phyloP scores from a whole-genome alignment of 2,329 filamentous ascomycete genomes.

The Paracoccidioides lutzii region DNA sequence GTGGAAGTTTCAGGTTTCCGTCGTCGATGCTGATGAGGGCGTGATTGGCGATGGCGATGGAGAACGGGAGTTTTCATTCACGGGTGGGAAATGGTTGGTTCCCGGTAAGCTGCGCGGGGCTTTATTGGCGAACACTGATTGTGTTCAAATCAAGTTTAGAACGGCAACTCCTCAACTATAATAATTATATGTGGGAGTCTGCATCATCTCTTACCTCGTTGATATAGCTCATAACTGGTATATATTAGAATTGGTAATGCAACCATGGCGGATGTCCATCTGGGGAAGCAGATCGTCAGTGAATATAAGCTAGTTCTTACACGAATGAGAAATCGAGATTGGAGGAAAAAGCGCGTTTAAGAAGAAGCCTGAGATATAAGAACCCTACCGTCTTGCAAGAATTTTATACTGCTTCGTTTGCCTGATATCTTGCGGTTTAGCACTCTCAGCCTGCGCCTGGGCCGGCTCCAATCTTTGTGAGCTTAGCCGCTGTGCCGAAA shows the following conservation, averaged over 20 bases:
- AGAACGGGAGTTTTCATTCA: not conserved
- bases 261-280: slow-evolving; percentile 18
- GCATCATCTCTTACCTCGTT: slow-evolving; percentile 13
- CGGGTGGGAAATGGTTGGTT: not conserved
- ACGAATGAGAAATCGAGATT: not conserved
- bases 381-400: slow-evolving; percentile 24
- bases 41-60: not conserved
- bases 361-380: not conserved
- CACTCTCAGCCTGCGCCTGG: not conserved
- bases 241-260: slow-evolving; percentile 17
- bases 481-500: not conserved
- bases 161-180: not conserved
- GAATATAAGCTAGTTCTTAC: not conserved
- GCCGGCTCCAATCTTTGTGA: not conserved
- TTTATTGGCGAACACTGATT: slow-evolving; percentile 1
- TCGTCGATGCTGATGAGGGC: not conserved
- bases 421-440: slow-evolving; percentile 20
- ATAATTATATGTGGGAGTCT: not conserved
- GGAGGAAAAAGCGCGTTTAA: not conserved
- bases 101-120: slow-evolving; percentile 1
- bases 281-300: slow-evolving; percentile 2
- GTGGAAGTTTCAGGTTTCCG: not conserved
- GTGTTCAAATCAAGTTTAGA: not conserved
- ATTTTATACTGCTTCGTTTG: slow-evolving; percentile 30
- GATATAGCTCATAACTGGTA: slow-evolving; percentile 17